These are phyloP conservation scores for Solanum etuberosum DNA, from an alignment of 257 asterid genomes.

Conservation along the genomic window DNA sequence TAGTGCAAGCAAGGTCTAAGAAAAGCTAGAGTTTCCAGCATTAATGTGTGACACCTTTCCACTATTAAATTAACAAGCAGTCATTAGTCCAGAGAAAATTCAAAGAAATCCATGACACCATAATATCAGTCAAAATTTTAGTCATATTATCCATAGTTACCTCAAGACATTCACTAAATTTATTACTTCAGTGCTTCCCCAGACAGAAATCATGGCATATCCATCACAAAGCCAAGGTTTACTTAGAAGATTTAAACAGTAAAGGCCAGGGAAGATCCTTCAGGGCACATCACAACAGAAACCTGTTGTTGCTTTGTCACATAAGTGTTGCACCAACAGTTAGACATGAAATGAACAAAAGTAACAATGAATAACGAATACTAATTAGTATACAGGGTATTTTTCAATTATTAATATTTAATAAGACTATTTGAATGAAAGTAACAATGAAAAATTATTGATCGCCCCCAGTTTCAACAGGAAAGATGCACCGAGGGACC, in stretches of 20 bases:
- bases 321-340: not conserved
- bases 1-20: constrained; percentile 55
- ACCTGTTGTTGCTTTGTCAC: constrained; percentile 32
- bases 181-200: constrained; percentile 63
- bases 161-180: constrained; percentile 54
- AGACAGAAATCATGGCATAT: constrained; percentile 45
- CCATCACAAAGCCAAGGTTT: constrained; percentile 94
- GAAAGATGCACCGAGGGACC: not conserved
- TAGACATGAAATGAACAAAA: not conserved
- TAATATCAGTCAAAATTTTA: not conserved
- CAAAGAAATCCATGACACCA: not conserved
- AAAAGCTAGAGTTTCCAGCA: constrained; percentile 40
- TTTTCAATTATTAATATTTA: not conserved
- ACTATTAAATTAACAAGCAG: constrained; percentile 22
- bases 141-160: constrained; percentile 22
- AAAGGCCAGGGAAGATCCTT: constrained; percentile 78
- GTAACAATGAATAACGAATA: not conserved
- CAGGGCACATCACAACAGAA: constrained; percentile 68
- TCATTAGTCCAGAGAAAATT: not conserved
- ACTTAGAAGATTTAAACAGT: constrained; percentile 34
- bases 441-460: not conserved
- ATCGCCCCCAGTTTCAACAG: not conserved
- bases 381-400: not conserved
- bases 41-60: constrained; percentile 65
- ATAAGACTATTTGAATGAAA: not conserved